Evolutionary conservation across 768 basidiomycete species (phyloP), one percentile per base, ranked within the genome.

Genomic region (Sarcomyxa edulis): DNA sequence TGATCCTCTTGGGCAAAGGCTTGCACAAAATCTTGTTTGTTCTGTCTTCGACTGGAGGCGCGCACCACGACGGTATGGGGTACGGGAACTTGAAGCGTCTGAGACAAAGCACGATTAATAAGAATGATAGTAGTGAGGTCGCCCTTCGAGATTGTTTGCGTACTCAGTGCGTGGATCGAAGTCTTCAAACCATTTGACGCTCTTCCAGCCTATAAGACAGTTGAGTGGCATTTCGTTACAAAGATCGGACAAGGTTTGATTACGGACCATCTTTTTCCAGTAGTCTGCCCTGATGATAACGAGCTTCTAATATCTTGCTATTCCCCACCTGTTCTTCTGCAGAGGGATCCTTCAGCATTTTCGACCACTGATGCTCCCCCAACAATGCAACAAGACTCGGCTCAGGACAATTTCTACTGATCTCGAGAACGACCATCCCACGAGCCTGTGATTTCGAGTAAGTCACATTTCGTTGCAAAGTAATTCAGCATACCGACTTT

Each of bases 281-380:
- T 11, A 60, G 62, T 5, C 71, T 60, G n/a, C 55, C 65, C 6
- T 54, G 68, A 9, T 47, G 44, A 43, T 73, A 72, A 9, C 63
- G 50, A 30, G 59, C 62, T 29, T 69, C 66, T 37, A 66, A 78
- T 12, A 75, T 60, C 51, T 62, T 54, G 7, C 62, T 61, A 7
- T 60, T 55, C 20, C 61, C 48, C 0, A 51, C 54, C 11, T 47
- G 47, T 47, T 76, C 71, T 23, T 71, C 64, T 0, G 42, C 42
- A 5, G 36, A 52, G 2, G 71, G 68, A 5, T 61, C 57, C 44
- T 52, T 60, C 12, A 78, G 52, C 37, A 76, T 66, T 21, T 71
- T 61, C 14, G 37, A 39, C 73, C 74, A 76, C 11, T 60, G 58
- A 44, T 78, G 76, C 46, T 73, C 72, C 38, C 74, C 76, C 2